Base-by-base conservation (phyloP, 2,329 filamentous ascomycete genomes). In the Emergomyces pasteurianus region DNA sequence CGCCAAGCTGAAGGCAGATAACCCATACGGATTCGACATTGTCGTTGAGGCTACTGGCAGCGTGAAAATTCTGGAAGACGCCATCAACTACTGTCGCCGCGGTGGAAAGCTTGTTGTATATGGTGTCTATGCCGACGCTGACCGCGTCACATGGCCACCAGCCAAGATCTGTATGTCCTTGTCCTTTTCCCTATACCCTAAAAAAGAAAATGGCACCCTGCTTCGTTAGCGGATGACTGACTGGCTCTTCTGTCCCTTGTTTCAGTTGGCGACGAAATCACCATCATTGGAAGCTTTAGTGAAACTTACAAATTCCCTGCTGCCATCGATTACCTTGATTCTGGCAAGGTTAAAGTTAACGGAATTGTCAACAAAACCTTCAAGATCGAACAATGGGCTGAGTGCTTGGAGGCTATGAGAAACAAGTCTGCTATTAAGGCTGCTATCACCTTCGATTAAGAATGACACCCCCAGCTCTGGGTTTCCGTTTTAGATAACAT, bases 381-480 rank as follows among this genome's bases (percentile, higher is more conserved):
- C 77, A 85, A 81, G 74, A 77, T 89, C n/a, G 86, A 90, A 69
- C 80, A 89, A 70, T 89, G 85, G 81, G 83, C 78, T 53, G 83
- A 88, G 71, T 87, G 85, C 63, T 75, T 90, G 65, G 83, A 88
- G 72, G 81, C 83, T 61, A 88, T 90, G 78, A 83, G 80, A 68
- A 85, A 87, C 75, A 88, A 89, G 79, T 82, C 77, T 59, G 86
- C 86, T 62, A 88, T 90, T 71, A 90, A 90, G 79, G 86, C 86
- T 58, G 85, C 84, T 18, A 88, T 90, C 71, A 81, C 84, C 54
- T 89, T 88, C 67, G 85, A 88, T 63, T 83, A 80, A 67, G 50
- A 36, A 36, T 53, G 26, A 34, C 34, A 38, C 26, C n/a, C 26
- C 18, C 16, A 1, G 8, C 50, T 53, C n/a, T 34, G 14, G 12